Evolutionary conservation across 192 early-diverging fungal species (phyloP).

Genomic region (Gamsiella multidivaricata): DNA sequence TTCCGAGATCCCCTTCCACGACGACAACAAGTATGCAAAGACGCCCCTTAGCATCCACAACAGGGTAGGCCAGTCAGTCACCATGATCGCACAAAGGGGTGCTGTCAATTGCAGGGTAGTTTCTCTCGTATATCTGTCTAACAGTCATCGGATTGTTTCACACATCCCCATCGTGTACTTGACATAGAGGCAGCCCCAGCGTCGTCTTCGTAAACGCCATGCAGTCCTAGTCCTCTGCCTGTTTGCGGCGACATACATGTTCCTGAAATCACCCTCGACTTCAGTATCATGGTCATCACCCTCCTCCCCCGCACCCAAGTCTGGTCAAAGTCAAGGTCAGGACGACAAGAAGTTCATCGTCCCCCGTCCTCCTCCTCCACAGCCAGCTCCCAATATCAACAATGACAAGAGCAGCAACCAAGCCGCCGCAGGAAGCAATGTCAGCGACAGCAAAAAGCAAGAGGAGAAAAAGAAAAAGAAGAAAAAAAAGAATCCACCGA

Average conservation of each 20-base stretch:
- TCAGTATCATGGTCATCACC: conserved; percentile 5
- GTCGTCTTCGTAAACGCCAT: conserved; percentile 46
- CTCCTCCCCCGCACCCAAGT: not conserved
- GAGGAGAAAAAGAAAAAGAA: conserved; percentile 31
- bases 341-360: not conserved
- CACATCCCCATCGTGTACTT: not conserved
- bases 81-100: too few relatives aligned
- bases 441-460: conserved; percentile 4
- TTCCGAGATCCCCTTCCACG: conserved; percentile 35
- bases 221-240: conserved; percentile 36
- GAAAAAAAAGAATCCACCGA: conserved; percentile 35
- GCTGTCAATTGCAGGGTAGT: too few relatives aligned
- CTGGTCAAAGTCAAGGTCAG: conserved; percentile 7
- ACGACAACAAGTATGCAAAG: conserved; percentile 50
- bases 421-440: not conserved
- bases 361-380: conserved; percentile 1
- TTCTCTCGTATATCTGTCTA: too few relatives aligned
- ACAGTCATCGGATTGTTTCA: too few relatives aligned
- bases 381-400: not conserved
- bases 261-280: conserved; percentile 21
- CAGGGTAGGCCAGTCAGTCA: conserved; percentile 30
- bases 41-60: conserved; percentile 9
- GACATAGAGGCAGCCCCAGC: not conserved
- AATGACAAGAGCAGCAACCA: not conserved
- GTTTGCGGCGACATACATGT: conserved; percentile 31